These are phyloP conservation scores for Leptographium flavum DNA, from an alignment of 2,329 filamentous ascomycete species.

Conservation along the genomic window DNA sequence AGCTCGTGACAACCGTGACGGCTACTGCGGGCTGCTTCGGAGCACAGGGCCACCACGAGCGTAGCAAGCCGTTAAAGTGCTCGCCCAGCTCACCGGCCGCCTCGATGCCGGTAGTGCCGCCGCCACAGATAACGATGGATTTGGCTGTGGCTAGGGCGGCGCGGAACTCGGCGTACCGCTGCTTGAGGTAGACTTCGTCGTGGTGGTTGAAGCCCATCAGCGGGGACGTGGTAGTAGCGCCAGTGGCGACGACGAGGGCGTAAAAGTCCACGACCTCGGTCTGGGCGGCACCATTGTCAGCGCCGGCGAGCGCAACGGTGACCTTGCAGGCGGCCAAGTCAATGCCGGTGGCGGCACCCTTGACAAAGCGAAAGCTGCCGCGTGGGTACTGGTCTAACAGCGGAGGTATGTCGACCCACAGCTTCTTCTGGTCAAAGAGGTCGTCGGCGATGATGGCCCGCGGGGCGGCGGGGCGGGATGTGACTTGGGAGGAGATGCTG, in stretches of 20 bases:
- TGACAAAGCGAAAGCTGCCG: neutral
- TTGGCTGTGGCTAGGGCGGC: neutral
- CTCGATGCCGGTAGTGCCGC: neutral
- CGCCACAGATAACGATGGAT: neutral
- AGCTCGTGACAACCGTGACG: neutral
- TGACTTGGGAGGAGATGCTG: neutral
- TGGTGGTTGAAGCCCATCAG: neutral
- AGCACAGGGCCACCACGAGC: neutral
- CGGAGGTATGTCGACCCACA: neutral
- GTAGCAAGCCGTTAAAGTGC: neutral
- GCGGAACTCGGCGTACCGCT: neutral
- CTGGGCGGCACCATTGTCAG: neutral
- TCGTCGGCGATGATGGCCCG: neutral
- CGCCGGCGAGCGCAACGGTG: neutral
- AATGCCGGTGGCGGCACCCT: neutral
- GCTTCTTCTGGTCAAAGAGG: neutral
- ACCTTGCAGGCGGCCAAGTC: neutral
- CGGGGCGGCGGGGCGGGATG: neutral
- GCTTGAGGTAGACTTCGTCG: neutral
- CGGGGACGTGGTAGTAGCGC: neutral
- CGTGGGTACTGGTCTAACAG: neutral
- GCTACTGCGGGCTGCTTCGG: neutral
- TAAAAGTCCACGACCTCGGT: neutral
- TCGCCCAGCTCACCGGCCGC: neutral
- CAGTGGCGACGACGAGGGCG: neutral